Base-by-base conservation (phyloP, 2,329 filamentous ascomycete genomes). In the Escovopsis sp. region DNA sequence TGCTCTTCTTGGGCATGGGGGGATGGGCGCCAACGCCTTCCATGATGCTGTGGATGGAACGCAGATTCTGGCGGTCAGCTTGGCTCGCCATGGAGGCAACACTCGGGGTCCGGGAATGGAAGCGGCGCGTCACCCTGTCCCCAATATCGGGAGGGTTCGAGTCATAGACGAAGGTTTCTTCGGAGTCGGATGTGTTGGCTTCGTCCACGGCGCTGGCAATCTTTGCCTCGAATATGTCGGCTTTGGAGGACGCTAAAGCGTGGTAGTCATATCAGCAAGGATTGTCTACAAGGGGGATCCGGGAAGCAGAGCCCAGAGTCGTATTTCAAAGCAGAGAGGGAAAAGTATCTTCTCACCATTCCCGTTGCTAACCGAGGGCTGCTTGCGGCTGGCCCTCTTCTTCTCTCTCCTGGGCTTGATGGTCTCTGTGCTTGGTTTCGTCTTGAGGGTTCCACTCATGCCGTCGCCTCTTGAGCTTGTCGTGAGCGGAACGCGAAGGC, bases 131-230 rank as follows among this genome's bases (percentile, higher is more conserved):
- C 33, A 55, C 49, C 35, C 77, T 69, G 42, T 80, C 75, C 39
- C 66, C 69, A 40, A 58, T 62, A 50, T 82, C 78, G 41, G 85
- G 84, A 9, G 89, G 91, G 55, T 98, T 98, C 26, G 91, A 96
- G 61, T 98, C 91, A 64, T 98, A 98, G 12, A 98, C 91, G 61
- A 96, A 98, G 0, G 91, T 96, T 62, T 96, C 91, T 55, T 95
- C 91, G 1, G 89, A 96, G 59, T 98, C 91, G 6, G 89, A 95
- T 11, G 89, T 94, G 60, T 95, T 85, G 37, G 86, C 87, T 60
- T 96, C 88, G 58, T 96, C 89, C 41, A 98, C 87, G 8, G 89
- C 89, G 59, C 81, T 95, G 40, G 89, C 89, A 51, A 98, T 87
- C 58, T 94, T 94, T 51, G 88, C 87, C 66, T 96, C 91, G 59